Evolutionary conservation across 192 early-diverging fungal species (phyloP).

Genomic region (Physocladia obscura): DNA sequence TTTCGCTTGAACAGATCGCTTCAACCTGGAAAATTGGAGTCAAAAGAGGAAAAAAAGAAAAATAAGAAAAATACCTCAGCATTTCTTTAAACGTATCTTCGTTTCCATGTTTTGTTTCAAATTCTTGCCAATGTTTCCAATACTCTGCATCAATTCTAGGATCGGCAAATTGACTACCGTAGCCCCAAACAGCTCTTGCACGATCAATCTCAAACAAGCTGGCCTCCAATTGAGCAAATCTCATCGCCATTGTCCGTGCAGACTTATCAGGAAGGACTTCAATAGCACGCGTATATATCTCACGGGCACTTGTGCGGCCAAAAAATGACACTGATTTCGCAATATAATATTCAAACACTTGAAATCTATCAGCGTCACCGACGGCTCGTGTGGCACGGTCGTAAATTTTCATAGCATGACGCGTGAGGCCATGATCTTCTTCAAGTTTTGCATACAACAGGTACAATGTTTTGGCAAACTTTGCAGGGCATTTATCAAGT

Average conservation of each 20-base stretch:
- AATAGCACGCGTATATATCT: slow-evolving; percentile 92
- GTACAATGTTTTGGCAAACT: slow-evolving; percentile 83
- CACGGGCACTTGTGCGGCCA: slow-evolving; percentile 81
- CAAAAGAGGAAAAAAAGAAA: neutral
- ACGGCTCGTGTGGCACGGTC: slow-evolving; percentile 88
- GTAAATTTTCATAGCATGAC: slow-evolving; percentile 91
- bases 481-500: slow-evolving; percentile 76
- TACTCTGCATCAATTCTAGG: slow-evolving; percentile 73
- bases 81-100: slow-evolving; percentile 99
- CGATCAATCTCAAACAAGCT: slow-evolving; percentile 93
- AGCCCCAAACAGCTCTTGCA: slow-evolving; percentile 83
- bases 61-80: slow-evolving; percentile 60
- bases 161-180: slow-evolving; percentile 85
- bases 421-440: slow-evolving; percentile 85
- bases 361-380: slow-evolving; percentile 67
- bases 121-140: slow-evolving; percentile 93
- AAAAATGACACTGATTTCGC: slow-evolving; percentile 82
- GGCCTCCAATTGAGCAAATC: slow-evolving; percentile 85
- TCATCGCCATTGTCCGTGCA: slow-evolving; percentile 72
- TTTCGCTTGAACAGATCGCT: slow-evolving; percentile 82
- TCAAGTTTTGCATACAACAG: slow-evolving; percentile 90
- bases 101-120: slow-evolving; percentile 95
- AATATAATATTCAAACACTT: slow-evolving; percentile 86
- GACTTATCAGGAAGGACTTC: slow-evolving; percentile 79
- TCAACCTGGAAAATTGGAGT: slow-evolving; percentile 53